Evolutionary conservation across 768 basidiomycete genomes (phyloP).

Genomic region (Tulasnella sp.): DNA sequence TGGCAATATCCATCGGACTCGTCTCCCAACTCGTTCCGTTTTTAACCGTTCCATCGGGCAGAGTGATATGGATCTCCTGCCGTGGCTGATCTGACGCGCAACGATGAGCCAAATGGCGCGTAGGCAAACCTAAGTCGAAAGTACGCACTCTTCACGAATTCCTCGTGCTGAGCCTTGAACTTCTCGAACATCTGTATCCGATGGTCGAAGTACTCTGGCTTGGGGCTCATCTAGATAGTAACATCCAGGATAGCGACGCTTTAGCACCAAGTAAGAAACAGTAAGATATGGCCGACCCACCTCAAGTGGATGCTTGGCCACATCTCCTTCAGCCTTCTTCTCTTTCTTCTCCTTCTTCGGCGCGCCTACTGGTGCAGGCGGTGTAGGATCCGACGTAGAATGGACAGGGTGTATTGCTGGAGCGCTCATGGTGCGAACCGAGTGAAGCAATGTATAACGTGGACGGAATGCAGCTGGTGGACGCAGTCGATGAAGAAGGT

Average conservation of each 20-base stretch:
- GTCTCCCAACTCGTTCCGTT: slow-evolving; percentile 91
- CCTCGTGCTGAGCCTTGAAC: slow-evolving; percentile 74
- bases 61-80: slow-evolving; percentile 69
- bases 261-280: too few relatives aligned
- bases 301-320: slow-evolving; percentile 23
- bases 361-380: slow-evolving; percentile 19
- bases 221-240: slow-evolving; percentile 55
- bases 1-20: slow-evolving; percentile 82
- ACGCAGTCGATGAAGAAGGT: background rate
- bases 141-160: slow-evolving; percentile 59
- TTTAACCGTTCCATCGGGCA: slow-evolving; percentile 78
- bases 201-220: slow-evolving; percentile 78
- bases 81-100: slow-evolving; percentile 50
- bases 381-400: slow-evolving; percentile 24
- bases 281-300: slow-evolving; percentile 6
- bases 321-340: slow-evolving; percentile 21
- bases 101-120: background rate
- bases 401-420: slow-evolving; percentile 27
- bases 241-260: background rate
- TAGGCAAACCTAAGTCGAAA: slow-evolving; percentile 2
- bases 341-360: slow-evolving; percentile 27
- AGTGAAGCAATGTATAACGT: background rate
- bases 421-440: slow-evolving; percentile 5
- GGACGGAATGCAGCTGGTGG: background rate
- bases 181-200: slow-evolving; percentile 84